Base-by-base conservation (phyloP, 2,329 filamentous ascomycete species). In the Neopestalotiopsis sp. region DNA sequence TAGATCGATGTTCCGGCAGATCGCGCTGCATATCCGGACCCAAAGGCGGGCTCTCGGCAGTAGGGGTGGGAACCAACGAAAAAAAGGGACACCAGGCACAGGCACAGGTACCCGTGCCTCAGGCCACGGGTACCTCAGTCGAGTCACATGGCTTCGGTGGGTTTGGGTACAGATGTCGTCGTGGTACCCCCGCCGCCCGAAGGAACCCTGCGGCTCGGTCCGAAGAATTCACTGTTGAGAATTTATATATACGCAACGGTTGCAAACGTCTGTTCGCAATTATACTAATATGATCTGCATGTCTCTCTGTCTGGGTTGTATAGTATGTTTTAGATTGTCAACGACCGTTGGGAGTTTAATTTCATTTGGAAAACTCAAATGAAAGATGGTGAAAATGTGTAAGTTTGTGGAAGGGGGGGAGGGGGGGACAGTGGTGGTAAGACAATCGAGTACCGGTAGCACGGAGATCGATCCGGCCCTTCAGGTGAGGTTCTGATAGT, bases 321-420 rank as follows among this genome's bases (percentile, higher is more conserved):
- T 17, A 52, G 45, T 52, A n/a, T 52, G 45, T 52, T 20, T 52
- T 52, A 52, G 45, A 52, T 52, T 4, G n/a, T 24, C 45, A 17
- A 52, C 45, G 45, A 52, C 45, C 45, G 45, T 52, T 52, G 45
- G n/a, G n/a, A 24, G 45, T 52, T 52, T 52, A 52, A 52, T 52
- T 52, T 52, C 17, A 20, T 52, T 20, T 38, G 6, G 34, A 20
- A 52, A 52, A 52, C 45, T 52, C 45, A 52, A 52, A 38, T 7
- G 34, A 38, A 38, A n/a, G n/a, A 52, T 52, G 45, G 45, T 9
- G n/a, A 20, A 52, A 20, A 2, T n/a, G 45, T 17, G 45, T 52
- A n/a, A 28, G 24, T 28, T 9, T 17, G n/a, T 20, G 45, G n/a
- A 52, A n/a, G n/a, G 17, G 45, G 17, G n/a, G 45, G 45, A 24